Conservation (phyloP, 768 basidiomycete genomes). For the Mycena albidolilacea region DNA sequence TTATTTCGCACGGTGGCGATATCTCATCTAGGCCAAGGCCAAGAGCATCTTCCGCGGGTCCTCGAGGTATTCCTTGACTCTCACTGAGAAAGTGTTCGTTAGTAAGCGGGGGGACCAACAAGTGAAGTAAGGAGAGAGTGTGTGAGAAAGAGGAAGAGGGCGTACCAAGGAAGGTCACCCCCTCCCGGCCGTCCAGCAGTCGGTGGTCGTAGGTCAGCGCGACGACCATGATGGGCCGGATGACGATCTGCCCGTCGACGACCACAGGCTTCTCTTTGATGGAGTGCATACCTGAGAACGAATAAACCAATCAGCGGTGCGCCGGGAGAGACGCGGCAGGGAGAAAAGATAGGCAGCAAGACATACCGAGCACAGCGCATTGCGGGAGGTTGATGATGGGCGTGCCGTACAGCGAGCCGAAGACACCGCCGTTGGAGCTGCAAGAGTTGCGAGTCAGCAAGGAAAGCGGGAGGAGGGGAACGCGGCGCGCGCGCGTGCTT, state of each 20-base stretch:
- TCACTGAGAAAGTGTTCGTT: constrained; percentile 65
- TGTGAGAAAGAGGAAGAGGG: neutral
- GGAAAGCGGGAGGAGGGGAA: neutral
- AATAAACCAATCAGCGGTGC: neutral
- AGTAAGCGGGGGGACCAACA: neutral
- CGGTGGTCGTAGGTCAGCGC: constrained; percentile 97
- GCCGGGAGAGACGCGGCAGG: neutral
- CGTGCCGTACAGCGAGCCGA: constrained; percentile 97
- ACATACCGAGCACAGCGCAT: constrained; percentile 88
- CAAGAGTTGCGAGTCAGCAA: neutral
- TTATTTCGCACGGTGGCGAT: neutral
- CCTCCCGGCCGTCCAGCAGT: constrained; percentile 95
- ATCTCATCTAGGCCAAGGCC: constrained; percentile 58
- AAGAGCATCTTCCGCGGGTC: constrained; percentile 95
- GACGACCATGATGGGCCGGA: constrained; percentile 97
- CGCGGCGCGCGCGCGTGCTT: constrained; percentile 46
- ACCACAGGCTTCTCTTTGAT: constrained; percentile 95
- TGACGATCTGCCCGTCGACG: constrained; percentile 94
- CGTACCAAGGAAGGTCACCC: constrained; percentile 95
- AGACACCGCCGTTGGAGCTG: constrained; percentile 98
- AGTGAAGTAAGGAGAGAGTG: neutral
- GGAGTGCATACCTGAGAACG: constrained; percentile 84
- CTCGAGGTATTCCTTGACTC: constrained; percentile 94
- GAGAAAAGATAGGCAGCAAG: neutral
- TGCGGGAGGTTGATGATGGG: constrained; percentile 99